phyloP scores from a whole-genome alignment of 2,329 filamentous ascomycete species.

The Sporothrix humicola region DNA sequence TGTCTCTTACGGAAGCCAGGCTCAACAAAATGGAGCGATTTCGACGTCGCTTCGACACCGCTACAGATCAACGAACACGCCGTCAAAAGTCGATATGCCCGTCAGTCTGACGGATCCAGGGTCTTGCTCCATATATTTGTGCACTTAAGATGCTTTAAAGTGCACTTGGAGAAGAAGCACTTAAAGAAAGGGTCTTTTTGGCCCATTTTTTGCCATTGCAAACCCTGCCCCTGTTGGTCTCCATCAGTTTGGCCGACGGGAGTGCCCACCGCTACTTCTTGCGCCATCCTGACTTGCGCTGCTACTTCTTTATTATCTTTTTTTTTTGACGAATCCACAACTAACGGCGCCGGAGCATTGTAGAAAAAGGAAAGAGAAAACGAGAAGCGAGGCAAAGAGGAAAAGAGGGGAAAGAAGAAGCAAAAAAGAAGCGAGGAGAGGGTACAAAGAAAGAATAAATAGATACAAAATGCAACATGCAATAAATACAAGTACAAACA shows the following conservation, averaged over 20 bases:
- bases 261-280: slow-evolving; percentile 20
- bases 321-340: not conserved
- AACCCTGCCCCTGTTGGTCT: slow-evolving; percentile 19
- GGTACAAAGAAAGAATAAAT: slow-evolving; percentile 14
- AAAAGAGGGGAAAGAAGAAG: not conserved
- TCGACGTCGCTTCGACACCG: not conserved
- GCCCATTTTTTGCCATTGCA: not conserved
- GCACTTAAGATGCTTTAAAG: not conserved
- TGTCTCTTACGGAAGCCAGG: too few relatives aligned
- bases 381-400: not conserved
- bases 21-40: not conserved
- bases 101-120: slow-evolving; percentile 6
- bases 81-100: not conserved
- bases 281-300: not conserved
- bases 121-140: slow-evolving; percentile 15
- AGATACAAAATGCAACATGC: not conserved
- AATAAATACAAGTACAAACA: not conserved
- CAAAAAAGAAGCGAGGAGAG: slow-evolving; percentile 6
- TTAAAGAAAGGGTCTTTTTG: not conserved
- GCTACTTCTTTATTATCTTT: too few relatives aligned
- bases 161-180: too few relatives aligned
- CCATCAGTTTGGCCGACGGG: not conserved
- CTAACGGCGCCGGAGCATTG: not conserved
- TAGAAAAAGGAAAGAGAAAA: not conserved
- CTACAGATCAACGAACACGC: slow-evolving; percentile 2